Conservation (phyloP, 148 eudicot genomes). For the Rhododendron griersonianum region DNA sequence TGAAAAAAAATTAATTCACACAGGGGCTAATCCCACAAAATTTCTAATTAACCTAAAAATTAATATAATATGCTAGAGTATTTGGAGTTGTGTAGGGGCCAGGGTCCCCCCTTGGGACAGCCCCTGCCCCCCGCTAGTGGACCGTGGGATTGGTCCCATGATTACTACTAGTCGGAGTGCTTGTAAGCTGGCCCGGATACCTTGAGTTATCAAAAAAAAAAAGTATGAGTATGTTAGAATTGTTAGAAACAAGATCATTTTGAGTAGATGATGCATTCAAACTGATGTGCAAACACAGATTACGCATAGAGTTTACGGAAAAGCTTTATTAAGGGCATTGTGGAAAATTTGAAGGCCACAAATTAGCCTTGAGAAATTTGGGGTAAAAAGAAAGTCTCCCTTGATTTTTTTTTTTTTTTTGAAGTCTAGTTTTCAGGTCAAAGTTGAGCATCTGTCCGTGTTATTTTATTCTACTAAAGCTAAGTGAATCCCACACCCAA, state of each 20-base stretch:
- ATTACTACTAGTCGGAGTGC: not conserved
- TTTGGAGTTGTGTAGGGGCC: too few species aligned
- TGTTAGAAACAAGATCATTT: not conserved
- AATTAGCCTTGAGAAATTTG: not conserved
- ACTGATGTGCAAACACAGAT: not conserved
- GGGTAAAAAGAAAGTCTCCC: not conserved
- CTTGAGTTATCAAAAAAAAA: not conserved
- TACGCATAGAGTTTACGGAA: not conserved
- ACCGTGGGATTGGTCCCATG: not conserved
- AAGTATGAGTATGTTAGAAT: not conserved
- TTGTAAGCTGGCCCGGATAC: not conserved
- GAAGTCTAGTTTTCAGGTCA: not conserved
- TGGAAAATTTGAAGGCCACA: not conserved
- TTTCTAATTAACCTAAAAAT: too few species aligned
- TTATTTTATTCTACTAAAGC: not conserved
- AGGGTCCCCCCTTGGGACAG: too few species aligned
- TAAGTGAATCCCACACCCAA: not conserved
- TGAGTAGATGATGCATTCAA: not conserved
- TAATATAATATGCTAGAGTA: too few species aligned
- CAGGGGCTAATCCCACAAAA: too few species aligned
- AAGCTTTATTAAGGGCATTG: not conserved
- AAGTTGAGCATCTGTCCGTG: not conserved
- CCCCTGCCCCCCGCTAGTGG: not conserved
- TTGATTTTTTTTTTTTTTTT: not conserved
- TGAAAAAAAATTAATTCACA: too few species aligned